phyloP scores from a whole-genome alignment of 2,329 filamentous ascomycete species.

The Aurifilum marmelostoma region DNA sequence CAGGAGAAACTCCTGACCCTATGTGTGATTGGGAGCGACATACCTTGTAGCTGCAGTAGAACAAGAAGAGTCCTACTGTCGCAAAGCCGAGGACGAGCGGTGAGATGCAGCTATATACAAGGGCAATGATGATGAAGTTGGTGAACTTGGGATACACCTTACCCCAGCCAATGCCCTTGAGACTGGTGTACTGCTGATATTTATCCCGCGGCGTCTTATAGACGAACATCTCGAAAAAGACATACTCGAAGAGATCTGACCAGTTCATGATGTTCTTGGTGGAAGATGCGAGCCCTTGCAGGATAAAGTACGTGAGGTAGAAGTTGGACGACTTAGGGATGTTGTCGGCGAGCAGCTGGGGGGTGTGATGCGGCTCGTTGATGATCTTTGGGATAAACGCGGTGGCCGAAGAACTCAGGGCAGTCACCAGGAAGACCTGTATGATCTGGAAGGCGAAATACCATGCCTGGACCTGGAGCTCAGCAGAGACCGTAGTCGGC shows the following conservation, averaged over 20 bases:
- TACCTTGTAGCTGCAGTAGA: conserved; percentile 77
- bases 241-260: conserved; percentile 54
- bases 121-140: conserved; percentile 71
- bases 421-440: conserved; percentile 84
- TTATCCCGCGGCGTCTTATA: conserved; percentile 77
- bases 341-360: conserved; percentile 62
- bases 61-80: conserved; percentile 72
- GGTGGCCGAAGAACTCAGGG: conserved; percentile 73
- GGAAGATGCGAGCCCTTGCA: conserved; percentile 41
- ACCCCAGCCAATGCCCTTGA: conserved; percentile 75
- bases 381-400: conserved; percentile 61
- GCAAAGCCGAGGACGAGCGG: conserved; percentile 83
- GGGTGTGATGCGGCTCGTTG: conserved; percentile 59
- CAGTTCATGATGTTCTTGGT: conserved; percentile 73
- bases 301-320: conserved; percentile 56
- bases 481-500: conserved; percentile 71
- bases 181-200: conserved; percentile 71
- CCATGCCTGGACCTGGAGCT: conserved; percentile 76
- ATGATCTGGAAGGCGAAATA: conserved; percentile 83
- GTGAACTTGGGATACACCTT: conserved; percentile 76
- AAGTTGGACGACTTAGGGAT: conserved; percentile 77
- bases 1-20: neutral
- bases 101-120: conserved; percentile 83
- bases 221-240: conserved; percentile 69
- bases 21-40: neutral